Base-by-base conservation (phyloP, 768 basidiomycete genomes). In the Mycena chlorophos region DNA sequence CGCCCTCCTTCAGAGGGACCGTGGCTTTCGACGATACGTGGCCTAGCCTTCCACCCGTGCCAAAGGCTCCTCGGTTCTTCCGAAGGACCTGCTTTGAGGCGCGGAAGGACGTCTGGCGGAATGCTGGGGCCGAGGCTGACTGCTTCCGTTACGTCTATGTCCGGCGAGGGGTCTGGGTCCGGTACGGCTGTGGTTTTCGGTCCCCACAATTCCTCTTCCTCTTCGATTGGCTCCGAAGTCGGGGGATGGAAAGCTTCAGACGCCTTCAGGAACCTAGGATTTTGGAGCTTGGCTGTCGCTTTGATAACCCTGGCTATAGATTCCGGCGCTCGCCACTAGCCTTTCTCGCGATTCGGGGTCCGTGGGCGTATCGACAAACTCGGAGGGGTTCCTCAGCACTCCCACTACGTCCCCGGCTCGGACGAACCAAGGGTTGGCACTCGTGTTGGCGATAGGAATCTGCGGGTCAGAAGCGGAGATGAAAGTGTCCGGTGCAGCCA, bases 11-110 rank as follows among this genome's bases (percentile, higher is more conserved):
- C n/a, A 68, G 25, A 2, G 46, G 16, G n/a, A 67, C 62, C 34
- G 56, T n/a, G 20, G 62, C 64, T 47, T 63, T 63, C 66, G 5
- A 66, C 42, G 5, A 10, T 10, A 37, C 34, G n/a, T 37, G 34
- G 12, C 34, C 34, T 37, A 37, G n/a, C n/a, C 34, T 37, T 10
- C 60, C 66, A 47, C 64, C 57, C 16, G 66, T 39, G 3, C 66
- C 58, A 47, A 67, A 67, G 2, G 66, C 65, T 19, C 31, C 14
- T n/a, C 13, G 1, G 42, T 53, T 27, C 34, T 55, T 39, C 20
- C 20, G 4, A 16, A 58, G 10, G 12, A 62, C 19, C 26, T 58
- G 12, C 12, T n/a, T 37, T 10, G n/a, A 37, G 34, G 34, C 34
- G 34, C 34, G 34, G 34, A 37, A 37, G 34, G n/a, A 37, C n/a